Evolutionary conservation across 1,284 basidiomycete genomes (phyloP).

Genomic region (Ganoderma multipileum): DNA sequence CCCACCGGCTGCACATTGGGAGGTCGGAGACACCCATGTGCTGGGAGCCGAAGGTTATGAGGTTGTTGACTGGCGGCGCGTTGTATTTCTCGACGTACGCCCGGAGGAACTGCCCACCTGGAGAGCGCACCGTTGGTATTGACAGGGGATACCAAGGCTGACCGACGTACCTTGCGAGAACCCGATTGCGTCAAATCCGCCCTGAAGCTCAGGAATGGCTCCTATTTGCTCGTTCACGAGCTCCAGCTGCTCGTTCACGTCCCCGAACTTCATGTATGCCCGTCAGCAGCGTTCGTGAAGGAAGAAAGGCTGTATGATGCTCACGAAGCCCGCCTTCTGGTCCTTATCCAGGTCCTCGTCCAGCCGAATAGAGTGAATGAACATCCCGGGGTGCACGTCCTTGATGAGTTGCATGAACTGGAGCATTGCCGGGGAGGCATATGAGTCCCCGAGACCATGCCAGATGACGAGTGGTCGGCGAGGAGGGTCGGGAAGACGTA

Average conservation of each 20-base stretch:
- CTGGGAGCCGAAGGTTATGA: conserved; percentile 89
- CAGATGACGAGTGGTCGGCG: conserved; percentile 86
- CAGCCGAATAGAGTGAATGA: conserved; percentile 83
- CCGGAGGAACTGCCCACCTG: conserved; percentile 87
- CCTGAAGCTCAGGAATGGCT: conserved; percentile 69
- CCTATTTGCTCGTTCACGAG: conserved; percentile 73
- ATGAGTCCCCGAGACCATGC: conserved; percentile 89
- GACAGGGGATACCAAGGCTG: not conserved
- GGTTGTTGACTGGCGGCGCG: conserved; percentile 77
- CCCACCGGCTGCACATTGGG: conserved; percentile 73
- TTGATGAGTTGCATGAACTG: conserved; percentile 74
- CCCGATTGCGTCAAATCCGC: conserved; percentile 91
- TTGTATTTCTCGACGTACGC: conserved; percentile 91
- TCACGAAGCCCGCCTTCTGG: conserved; percentile 79
- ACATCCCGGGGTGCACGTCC: conserved; percentile 83
- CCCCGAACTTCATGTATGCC: conserved; percentile 69
- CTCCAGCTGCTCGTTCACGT: conserved; percentile 77
- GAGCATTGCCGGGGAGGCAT: conserved; percentile 71
- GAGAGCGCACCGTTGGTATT: conserved; percentile 25
- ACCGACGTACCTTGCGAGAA: conserved; percentile 82
- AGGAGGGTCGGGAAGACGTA: conserved; percentile 10
- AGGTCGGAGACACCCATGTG: conserved; percentile 89
- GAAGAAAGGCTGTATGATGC: conserved; percentile 41
- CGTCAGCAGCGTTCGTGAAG: not conserved
- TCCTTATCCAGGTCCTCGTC: conserved; percentile 75